Conservation (phyloP, 2,329 filamentous ascomycete genomes). For the Aspergillus viridinutans region DNA sequence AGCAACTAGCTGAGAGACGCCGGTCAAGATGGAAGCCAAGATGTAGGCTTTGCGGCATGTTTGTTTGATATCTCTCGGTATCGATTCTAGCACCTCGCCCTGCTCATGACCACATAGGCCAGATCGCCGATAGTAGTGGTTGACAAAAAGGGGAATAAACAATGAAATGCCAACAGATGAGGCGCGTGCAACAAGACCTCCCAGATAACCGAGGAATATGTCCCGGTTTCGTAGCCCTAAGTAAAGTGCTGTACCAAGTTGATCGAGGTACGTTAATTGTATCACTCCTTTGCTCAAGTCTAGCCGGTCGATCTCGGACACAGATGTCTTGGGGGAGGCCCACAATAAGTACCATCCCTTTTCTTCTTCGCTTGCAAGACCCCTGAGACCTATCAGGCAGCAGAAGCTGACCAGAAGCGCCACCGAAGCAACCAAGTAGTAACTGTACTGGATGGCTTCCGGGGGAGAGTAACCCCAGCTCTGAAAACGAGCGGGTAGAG, state of each 20-base stretch:
- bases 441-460: constrained; percentile 74
- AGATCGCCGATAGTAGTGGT: constrained; percentile 78
- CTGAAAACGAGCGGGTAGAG: constrained; percentile 76
- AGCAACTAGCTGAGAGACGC: constrained; percentile 81
- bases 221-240: constrained; percentile 71
- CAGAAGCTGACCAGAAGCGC: constrained; percentile 68
- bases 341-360: constrained; percentile 65
- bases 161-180: constrained; percentile 93
- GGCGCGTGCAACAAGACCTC: constrained; percentile 89
- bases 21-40: constrained; percentile 79
- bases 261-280: constrained; percentile 41
- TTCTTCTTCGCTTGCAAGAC: constrained; percentile 66
- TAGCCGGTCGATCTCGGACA: constrained; percentile 1
- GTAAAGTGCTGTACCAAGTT: constrained; percentile 60
- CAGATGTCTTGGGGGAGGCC: constrained; percentile 3
- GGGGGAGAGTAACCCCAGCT: constrained; percentile 67
- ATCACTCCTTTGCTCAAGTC: constrained; percentile 3
- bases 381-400: constrained; percentile 72
- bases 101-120: constrained; percentile 64
- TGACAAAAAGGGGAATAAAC: constrained; percentile 90
- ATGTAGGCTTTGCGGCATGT: constrained; percentile 85
- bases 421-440: constrained; percentile 76
- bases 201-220: constrained; percentile 84
- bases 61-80: constrained; percentile 65
- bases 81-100: constrained; percentile 24